Conservation (phyloP, 1,284 basidiomycete species). For the Sporisorium scitamineum region DNA sequence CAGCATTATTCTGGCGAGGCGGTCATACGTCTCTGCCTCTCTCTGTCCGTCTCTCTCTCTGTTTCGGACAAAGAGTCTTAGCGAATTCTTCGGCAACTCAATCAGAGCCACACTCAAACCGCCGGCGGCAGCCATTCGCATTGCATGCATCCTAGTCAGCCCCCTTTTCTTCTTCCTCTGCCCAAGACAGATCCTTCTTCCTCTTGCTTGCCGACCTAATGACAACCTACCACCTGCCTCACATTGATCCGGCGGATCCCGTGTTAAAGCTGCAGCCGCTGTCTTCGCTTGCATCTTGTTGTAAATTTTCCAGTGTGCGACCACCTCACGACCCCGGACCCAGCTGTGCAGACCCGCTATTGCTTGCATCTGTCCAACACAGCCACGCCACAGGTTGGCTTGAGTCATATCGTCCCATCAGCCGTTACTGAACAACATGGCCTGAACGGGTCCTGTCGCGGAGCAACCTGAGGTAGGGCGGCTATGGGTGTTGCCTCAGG, state of each 20-base stretch:
- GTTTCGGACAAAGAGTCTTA: not conserved
- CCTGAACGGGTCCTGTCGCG: too few species aligned
- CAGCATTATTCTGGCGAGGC: not conserved
- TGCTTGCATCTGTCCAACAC: too few species aligned
- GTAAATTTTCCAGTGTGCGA: too few species aligned
- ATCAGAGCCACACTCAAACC: not conserved
- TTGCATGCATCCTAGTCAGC: not conserved
- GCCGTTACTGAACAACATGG: too few species aligned
- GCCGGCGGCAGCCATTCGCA: not conserved
- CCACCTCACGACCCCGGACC: too few species aligned
- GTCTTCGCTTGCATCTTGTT: too few species aligned
- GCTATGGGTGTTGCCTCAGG: too few species aligned
- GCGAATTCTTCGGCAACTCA: slow-evolving; percentile 4
- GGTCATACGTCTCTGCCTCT: not conserved
- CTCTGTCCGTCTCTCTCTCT: not conserved
- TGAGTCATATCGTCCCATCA: too few species aligned
- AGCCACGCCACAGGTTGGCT: too few species aligned
- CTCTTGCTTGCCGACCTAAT: not conserved
- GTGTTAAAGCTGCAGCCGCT: too few species aligned
- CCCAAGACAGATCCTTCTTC: not conserved
- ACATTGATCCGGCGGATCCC: not conserved
- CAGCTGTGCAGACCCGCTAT: too few species aligned
- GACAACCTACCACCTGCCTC: not conserved
- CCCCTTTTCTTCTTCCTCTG: not conserved
- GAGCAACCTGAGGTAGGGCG: too few species aligned